These are phyloP conservation scores for Wickerhamiella cacticola DNA, from an alignment of 805 yeast species.

Conservation along the genomic window DNA sequence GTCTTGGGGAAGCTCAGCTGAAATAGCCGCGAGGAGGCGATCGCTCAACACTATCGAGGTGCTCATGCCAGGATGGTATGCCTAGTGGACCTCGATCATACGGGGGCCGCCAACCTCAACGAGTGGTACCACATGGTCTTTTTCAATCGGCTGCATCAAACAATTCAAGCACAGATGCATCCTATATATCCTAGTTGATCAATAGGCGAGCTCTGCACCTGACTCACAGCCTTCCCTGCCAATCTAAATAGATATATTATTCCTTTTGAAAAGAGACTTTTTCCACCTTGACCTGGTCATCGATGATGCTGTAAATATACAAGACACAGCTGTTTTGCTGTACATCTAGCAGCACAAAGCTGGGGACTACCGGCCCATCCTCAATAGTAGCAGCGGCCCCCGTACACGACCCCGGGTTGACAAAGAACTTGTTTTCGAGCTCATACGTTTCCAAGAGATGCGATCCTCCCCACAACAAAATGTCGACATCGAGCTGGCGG, in stretches of 20 bases:
- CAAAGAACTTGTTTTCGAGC: conserved; percentile 79
- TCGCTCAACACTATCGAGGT: too few species aligned
- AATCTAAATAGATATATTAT: background rate
- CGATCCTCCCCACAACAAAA: conserved; percentile 85
- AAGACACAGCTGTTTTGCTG: conserved; percentile 66
- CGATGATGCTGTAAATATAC: conserved; percentile 70
- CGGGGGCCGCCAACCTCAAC: too few species aligned
- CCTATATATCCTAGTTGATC: too few species aligned
- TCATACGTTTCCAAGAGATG: conserved; percentile 89
- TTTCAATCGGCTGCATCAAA: too few species aligned
- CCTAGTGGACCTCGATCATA: too few species aligned
- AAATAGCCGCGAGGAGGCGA: too few species aligned
- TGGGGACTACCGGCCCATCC: conserved; percentile 49
- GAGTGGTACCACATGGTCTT: too few species aligned
- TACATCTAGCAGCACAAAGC: conserved; percentile 82
- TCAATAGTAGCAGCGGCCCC: conserved; percentile 73
- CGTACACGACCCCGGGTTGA: conserved; percentile 96
- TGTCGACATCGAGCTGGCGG: conserved; percentile 82
- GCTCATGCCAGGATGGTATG: too few species aligned
- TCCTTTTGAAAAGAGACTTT: conserved; percentile 58
- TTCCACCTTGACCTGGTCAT: conserved; percentile 82
- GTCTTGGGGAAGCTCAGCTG: too few species aligned
- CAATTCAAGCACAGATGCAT: too few species aligned
- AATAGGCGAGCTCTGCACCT: too few species aligned
- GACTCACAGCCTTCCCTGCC: too few species aligned